Evolutionary conservation across 2,329 filamentous ascomycete genomes (phyloP).

Genomic region (Talaromyces atroroseus): DNA sequence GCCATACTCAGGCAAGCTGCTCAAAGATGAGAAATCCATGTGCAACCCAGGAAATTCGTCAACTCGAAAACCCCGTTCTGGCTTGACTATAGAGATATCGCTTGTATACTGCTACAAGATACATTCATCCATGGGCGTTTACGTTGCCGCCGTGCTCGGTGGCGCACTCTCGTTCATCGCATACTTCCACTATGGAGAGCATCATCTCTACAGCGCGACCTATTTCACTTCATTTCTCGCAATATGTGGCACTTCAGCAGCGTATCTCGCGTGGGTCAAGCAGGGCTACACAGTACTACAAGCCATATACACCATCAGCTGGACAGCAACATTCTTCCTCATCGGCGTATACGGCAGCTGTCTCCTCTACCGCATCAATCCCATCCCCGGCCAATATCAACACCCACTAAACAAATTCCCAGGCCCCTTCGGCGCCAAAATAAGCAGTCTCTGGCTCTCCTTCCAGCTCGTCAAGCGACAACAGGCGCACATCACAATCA

Average conservation of each 20-base stretch:
- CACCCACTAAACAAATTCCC: conserved; percentile 14
- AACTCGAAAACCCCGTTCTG: no score
- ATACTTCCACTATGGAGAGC: conserved; percentile 17
- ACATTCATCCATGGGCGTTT: not conserved
- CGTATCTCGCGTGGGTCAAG: not conserved
- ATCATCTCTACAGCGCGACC: conserved; percentile 13
- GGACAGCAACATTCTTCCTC: not conserved
- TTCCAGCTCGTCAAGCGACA: conserved; percentile 12
- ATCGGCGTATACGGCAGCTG: conserved; percentile 23
- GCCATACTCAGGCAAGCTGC: no score
- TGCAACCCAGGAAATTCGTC: no score
- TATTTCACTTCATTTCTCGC: conserved; percentile 10
- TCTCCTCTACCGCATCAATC: conserved; percentile 18
- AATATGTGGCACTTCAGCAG: not conserved
- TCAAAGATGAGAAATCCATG: no score
- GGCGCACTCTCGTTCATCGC: not conserved
- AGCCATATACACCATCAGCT: not conserved
- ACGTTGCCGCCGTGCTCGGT: not conserved
- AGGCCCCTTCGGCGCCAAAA: conserved; percentile 26
- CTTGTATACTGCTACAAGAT: no score
- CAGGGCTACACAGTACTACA: not conserved
- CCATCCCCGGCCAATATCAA: not conserved
- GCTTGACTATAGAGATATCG: no score
- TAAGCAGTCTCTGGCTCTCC: conserved; percentile 28
- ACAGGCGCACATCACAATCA: conserved; percentile 22